A percentile compares a stretch with the other conserved stretches of the same genome.
Conservation (phyloP, 116 monocot species). For the Cymodocea nodosa region DNA sequence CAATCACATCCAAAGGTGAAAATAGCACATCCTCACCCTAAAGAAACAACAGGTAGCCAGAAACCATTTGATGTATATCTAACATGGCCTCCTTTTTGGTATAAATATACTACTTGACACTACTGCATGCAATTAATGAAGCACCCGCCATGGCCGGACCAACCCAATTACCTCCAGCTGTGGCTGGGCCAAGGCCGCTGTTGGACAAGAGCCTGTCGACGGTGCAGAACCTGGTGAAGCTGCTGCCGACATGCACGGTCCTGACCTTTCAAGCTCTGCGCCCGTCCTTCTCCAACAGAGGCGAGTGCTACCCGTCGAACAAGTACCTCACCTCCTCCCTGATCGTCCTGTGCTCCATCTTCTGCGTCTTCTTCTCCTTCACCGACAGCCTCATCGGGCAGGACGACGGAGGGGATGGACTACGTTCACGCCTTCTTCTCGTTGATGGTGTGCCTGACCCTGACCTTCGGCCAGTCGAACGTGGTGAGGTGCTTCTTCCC, state of each 20-base stretch:
- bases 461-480: slow-evolving; percentile 22
- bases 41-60: too few species aligned
- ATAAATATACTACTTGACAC: too few species aligned
- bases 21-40: too few species aligned
- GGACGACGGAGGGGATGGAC: slow-evolving; percentile 28
- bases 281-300: slow-evolving; percentile 37
- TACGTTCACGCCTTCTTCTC: slow-evolving; percentile 25
- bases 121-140: too few species aligned
- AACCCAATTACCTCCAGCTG: not conserved
- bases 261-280: slow-evolving; percentile 32
- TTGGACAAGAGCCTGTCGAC: slow-evolving; percentile 6
- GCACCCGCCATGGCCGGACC: not conserved
- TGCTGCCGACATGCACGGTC: slow-evolving; percentile 32
- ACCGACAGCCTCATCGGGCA: slow-evolving; percentile 40
- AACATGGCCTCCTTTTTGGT: too few species aligned
- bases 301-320: slow-evolving; percentile 36
- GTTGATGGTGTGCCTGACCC: slow-evolving; percentile 18
- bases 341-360: slow-evolving; percentile 22
- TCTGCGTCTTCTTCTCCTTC: slow-evolving; percentile 43
- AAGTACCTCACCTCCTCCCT: slow-evolving; percentile 22
- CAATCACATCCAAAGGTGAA: too few species aligned
- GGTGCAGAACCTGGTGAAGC: slow-evolving; percentile 26
- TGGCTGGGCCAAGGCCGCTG: not conserved
- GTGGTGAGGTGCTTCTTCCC: slow-evolving; percentile 34
- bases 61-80: too few species aligned